Evolutionary conservation across 805 yeast species (phyloP).

Genomic region (Lipomyces oligophaga): DNA sequence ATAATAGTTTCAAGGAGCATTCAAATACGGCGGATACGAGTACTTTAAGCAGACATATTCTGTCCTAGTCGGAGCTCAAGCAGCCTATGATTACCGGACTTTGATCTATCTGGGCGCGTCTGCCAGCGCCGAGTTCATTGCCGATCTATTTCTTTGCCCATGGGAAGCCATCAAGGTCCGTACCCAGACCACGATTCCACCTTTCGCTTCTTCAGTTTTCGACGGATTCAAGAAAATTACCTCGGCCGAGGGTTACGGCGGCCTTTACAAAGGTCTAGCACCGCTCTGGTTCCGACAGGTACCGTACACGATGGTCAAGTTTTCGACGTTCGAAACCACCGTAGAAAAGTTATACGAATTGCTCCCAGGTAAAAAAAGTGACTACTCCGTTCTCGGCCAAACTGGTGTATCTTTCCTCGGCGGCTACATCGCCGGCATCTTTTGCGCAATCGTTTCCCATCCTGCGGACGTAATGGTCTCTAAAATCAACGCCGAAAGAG

Average conservation of each 20-base stretch:
- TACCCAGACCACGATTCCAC: slow-evolving; percentile 82
- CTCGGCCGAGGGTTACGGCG: slow-evolving; percentile 63
- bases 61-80: slow-evolving; percentile 57
- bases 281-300: slow-evolving; percentile 95
- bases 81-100: slow-evolving; percentile 62
- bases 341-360: slow-evolving; percentile 72
- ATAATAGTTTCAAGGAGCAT: slow-evolving; percentile 73
- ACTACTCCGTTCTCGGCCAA: slow-evolving; percentile 69
- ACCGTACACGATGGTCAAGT: slow-evolving; percentile 96
- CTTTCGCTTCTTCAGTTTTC: slow-evolving; percentile 59
- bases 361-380: slow-evolving; percentile 52
- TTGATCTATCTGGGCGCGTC: slow-evolving; percentile 75
- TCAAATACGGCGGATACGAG: slow-evolving; percentile 94
- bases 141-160: slow-evolving; percentile 87
- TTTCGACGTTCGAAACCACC: slow-evolving; percentile 87
- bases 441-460: slow-evolving; percentile 92
- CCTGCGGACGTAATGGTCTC: slow-evolving; percentile 98
- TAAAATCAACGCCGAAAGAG: slow-evolving; percentile 71
- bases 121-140: slow-evolving; percentile 89
- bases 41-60: slow-evolving; percentile 76
- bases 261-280: slow-evolving; percentile 79
- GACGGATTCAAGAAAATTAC: slow-evolving; percentile 65
- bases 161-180: slow-evolving; percentile 91
- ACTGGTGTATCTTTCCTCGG: slow-evolving; percentile 92
- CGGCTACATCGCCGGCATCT: slow-evolving; percentile 94